Evolutionary conservation across 2,329 filamentous ascomycete species (phyloP).

Genomic region (Aspergillus ibericus): DNA sequence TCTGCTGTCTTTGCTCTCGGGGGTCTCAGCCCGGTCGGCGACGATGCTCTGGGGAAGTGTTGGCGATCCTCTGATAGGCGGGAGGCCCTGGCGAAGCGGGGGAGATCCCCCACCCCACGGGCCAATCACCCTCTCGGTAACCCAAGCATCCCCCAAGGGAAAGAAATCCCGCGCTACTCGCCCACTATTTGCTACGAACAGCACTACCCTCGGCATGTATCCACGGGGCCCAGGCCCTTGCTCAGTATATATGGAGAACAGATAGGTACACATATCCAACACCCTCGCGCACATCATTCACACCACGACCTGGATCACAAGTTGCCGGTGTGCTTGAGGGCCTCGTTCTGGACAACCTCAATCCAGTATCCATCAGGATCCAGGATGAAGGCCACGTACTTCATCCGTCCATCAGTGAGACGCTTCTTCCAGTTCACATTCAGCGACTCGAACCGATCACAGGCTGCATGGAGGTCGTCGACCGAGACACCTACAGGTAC

Average conservation of each 20-base stretch:
- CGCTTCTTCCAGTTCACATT: slow-evolving; percentile 92
- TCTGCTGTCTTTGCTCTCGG: not conserved
- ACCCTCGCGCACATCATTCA: not conserved
- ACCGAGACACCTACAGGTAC: slow-evolving; percentile 65
- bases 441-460: slow-evolving; percentile 77
- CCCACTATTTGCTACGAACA: not conserved
- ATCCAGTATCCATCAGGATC: slow-evolving; percentile 86
- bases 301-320: slow-evolving; percentile 29
- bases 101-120: not conserved
- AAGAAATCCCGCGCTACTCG: not conserved
- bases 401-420: slow-evolving; percentile 87
- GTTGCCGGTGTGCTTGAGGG: slow-evolving; percentile 43
- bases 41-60: slow-evolving; percentile 1
- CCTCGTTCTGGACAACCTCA: slow-evolving; percentile 70
- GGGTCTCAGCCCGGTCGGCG: not conserved
- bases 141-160: not conserved
- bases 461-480: slow-evolving; percentile 85
- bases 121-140: not conserved
- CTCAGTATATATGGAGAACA: not conserved
- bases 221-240: not conserved
- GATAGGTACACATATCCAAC: not conserved
- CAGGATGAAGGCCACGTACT: slow-evolving; percentile 86
- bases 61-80: slow-evolving; percentile 2
- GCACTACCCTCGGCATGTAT: not conserved
- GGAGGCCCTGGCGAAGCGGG: not conserved